phyloP scores from a whole-genome alignment of 192 early-diverging fungal genomes.

The Gaertneriomyces sp. region DNA sequence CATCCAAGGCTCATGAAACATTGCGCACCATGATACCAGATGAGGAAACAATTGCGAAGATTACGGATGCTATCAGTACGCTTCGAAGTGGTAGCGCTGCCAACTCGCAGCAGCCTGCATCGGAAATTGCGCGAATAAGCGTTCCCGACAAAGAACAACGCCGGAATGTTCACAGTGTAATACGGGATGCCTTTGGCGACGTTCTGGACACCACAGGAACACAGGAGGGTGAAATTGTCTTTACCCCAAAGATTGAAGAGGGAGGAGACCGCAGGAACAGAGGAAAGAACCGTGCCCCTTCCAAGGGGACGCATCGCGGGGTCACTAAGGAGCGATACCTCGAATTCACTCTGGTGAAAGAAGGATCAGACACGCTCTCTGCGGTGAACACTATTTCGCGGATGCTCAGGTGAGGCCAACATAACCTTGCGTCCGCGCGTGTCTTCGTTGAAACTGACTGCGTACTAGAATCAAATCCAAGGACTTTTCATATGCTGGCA shows the following conservation, averaged over 20 bases:
- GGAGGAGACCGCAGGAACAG: not conserved
- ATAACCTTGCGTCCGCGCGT: not conserved
- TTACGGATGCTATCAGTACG: too few species aligned
- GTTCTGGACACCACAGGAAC: not conserved
- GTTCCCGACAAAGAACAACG: too few species aligned
- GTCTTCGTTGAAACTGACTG: not conserved
- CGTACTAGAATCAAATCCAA: slow-evolving; percentile 27
- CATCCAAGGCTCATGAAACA: not conserved
- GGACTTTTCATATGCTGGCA: slow-evolving; percentile 81
- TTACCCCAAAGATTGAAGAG: not conserved
- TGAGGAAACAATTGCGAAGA: slow-evolving; percentile 2
- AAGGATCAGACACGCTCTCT: slow-evolving; percentile 90
- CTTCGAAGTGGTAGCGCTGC: too few species aligned
- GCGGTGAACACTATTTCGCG: slow-evolving; percentile 62
- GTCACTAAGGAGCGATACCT: slow-evolving; percentile 68
- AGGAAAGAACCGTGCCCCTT: slow-evolving; percentile 4
- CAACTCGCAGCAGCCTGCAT: too few species aligned
- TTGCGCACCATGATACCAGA: slow-evolving; percentile 11
- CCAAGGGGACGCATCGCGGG: slow-evolving; percentile 39
- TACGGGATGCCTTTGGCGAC: not conserved
- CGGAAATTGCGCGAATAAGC: too few species aligned
- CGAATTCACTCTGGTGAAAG: slow-evolving; percentile 87
- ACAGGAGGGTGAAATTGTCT: not conserved
- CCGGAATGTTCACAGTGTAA: not conserved
- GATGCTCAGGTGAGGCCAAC: slow-evolving; percentile 35